Evolutionary conservation across 768 basidiomycete species (phyloP).

Genomic region (Calocera cornea): DNA sequence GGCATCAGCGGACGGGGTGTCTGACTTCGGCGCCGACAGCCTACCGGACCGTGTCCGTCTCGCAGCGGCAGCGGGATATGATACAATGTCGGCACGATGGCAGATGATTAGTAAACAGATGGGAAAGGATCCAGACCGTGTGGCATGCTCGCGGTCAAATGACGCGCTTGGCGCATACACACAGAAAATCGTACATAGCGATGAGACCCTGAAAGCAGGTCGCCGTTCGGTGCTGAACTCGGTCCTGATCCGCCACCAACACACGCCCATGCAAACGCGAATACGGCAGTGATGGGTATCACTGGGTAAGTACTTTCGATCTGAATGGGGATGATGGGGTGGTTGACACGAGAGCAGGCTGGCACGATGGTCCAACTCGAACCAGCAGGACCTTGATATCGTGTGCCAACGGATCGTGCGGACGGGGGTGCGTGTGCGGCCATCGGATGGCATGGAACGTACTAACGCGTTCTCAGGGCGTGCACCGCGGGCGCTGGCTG

Average conservation of each 20-base stretch:
- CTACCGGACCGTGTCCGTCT: too few species aligned
- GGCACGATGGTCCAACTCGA: slow-evolving; percentile 75
- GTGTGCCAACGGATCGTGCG: slow-evolving; percentile 52
- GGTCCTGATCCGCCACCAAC: not conserved
- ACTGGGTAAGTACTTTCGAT: slow-evolving; percentile 35
- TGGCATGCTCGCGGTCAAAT: too few species aligned
- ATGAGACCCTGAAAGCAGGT: not conserved
- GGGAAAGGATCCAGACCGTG: too few species aligned
- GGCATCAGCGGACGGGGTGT: too few species aligned
- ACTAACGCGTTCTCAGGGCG: slow-evolving; percentile 35
- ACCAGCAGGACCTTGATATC: slow-evolving; percentile 51
- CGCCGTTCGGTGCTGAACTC: not conserved
- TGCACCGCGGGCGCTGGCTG: slow-evolving; percentile 49
- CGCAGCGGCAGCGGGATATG: too few species aligned
- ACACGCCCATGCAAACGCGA: not conserved
- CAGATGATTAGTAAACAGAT: too few species aligned
- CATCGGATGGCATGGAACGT: slow-evolving; percentile 12
- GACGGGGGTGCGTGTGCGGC: slow-evolving; percentile 38
- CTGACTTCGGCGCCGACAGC: too few species aligned
- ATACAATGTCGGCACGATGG: too few species aligned
- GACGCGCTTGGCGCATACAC: too few species aligned
- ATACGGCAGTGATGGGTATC: slow-evolving; percentile 37
- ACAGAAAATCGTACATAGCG: too few species aligned
- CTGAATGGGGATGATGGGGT: not conserved
- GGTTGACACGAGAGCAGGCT: slow-evolving; percentile 33